These are phyloP conservation scores for Blastocladiella britannica DNA, from an alignment of 192 early-diverging fungal genomes.

Conservation along the genomic window DNA sequence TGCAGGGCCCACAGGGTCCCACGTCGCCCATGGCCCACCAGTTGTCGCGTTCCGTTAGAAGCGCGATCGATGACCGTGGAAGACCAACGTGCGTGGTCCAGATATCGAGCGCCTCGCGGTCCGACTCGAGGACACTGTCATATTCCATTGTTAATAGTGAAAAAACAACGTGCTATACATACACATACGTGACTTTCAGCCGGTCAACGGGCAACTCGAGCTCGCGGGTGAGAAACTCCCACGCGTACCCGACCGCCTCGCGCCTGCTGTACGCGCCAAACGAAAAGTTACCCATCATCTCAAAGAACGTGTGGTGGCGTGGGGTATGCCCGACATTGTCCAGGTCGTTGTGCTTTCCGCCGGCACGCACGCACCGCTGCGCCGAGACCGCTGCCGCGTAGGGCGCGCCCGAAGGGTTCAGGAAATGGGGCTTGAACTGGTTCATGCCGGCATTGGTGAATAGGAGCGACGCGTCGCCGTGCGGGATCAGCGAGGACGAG, in stretches of 20 bases:
- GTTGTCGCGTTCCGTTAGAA: slow-evolving; percentile 26
- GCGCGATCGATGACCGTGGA: slow-evolving; percentile 24
- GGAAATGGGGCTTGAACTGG: slow-evolving; percentile 31
- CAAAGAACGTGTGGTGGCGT: slow-evolving; percentile 44
- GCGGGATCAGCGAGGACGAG: slow-evolving; percentile 27
- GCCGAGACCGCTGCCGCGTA: slow-evolving; percentile 21
- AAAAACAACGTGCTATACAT: background rate
- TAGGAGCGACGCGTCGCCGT: slow-evolving; percentile 29
- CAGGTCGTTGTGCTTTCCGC: slow-evolving; percentile 39
- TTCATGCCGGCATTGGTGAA: slow-evolving; percentile 46
- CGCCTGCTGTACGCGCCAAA: slow-evolving; percentile 33
- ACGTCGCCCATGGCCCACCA: slow-evolving; percentile 45
- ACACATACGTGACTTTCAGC: slow-evolving; percentile 31
- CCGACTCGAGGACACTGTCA: slow-evolving; percentile 23
- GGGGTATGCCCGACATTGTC: slow-evolving; percentile 42
- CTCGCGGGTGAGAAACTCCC: slow-evolving; percentile 29
- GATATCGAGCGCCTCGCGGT: slow-evolving; percentile 28
- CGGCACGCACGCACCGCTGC: slow-evolving; percentile 34
- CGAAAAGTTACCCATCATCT: slow-evolving; percentile 44
- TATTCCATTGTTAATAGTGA: background rate
- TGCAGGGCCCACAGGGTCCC: slow-evolving; percentile 39
- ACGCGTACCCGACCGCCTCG: slow-evolving; percentile 30
- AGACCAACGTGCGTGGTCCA: slow-evolving; percentile 32
- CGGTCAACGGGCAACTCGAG: slow-evolving; percentile 24
- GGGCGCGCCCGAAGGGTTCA: slow-evolving; percentile 22